Conservation (phyloP, 1,139 yeast genomes). For the Candida glucosophila region DNA sequence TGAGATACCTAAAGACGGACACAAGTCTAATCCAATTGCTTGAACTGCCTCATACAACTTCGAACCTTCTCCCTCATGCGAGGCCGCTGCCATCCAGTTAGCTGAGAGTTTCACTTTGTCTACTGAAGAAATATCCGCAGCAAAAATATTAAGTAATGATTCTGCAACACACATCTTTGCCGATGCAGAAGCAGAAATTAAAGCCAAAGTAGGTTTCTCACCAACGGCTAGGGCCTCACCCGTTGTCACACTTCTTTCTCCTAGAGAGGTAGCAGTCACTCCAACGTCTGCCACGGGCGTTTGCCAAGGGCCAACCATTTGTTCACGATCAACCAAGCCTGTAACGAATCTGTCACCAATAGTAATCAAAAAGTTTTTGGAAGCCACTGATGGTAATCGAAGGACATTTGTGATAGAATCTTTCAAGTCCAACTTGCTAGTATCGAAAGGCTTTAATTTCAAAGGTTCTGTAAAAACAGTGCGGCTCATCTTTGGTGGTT, state of each 20-base stretch:
- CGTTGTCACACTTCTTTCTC: constrained; percentile 56
- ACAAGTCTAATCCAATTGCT: constrained; percentile 89
- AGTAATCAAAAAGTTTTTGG: constrained; percentile 89
- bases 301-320: constrained; percentile 99
- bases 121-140: constrained; percentile 77
- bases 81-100: constrained; percentile 99
- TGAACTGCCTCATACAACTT: constrained; percentile 94
- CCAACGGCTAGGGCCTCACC: constrained; percentile 99
- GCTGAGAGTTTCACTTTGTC: constrained; percentile 84
- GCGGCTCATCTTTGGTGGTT: constrained; percentile 92
- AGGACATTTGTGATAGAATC: constrained; percentile 80
- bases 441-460: constrained; percentile 39
- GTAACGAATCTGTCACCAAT: constrained; percentile 97
- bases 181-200: constrained; percentile 89
- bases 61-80: constrained; percentile 93
- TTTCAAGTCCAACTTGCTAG: constrained; percentile 24
- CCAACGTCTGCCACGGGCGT: constrained; percentile 99
- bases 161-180: constrained; percentile 97
- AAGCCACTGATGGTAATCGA: constrained; percentile 89
- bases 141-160: constrained; percentile 78
- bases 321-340: constrained; percentile 95
- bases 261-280: constrained; percentile 87
- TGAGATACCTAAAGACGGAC: constrained; percentile 85
- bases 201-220: constrained; percentile 86
- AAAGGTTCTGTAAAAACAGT: constrained; percentile 59